phyloP scores from a whole-genome alignment of 805 yeast species.

The Zygosaccharomyces siamensis region DNA sequence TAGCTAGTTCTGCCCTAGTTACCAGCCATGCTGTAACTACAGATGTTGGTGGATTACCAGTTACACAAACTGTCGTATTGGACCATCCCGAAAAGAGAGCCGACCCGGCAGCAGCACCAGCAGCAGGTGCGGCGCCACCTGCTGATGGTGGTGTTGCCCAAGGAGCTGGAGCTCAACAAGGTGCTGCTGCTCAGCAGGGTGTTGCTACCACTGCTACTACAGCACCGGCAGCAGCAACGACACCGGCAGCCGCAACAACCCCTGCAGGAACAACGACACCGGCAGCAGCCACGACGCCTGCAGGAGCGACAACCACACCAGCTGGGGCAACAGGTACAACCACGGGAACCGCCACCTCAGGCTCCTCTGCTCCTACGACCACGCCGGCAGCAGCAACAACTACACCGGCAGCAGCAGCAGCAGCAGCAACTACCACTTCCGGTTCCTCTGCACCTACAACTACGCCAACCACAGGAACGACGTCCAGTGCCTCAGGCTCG shows the following conservation, averaged over 20 bases:
- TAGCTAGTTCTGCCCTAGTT: slow-evolving; percentile 10
- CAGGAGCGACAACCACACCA: slow-evolving; percentile 16
- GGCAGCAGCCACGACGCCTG: slow-evolving; percentile 20
- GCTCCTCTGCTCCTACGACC: slow-evolving; percentile 10
- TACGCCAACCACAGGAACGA: slow-evolving; percentile 12
- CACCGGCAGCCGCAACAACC: slow-evolving; percentile 26
- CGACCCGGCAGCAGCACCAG: slow-evolving; percentile 10
- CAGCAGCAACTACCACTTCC: slow-evolving; percentile 11
- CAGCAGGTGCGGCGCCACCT: slow-evolving; percentile 11
- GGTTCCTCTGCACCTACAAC: slow-evolving; percentile 12
- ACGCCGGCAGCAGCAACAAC: slow-evolving; percentile 9
- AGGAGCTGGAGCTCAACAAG: slow-evolving; percentile 22
- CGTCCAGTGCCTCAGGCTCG: slow-evolving; percentile 5
- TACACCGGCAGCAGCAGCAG: slow-evolving; percentile 10
- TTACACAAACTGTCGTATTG: slow-evolving; percentile 29
- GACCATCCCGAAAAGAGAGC: slow-evolving; percentile 19
- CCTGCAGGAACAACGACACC: slow-evolving; percentile 24
- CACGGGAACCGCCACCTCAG: not conserved
- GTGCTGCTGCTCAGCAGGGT: slow-evolving; percentile 26
- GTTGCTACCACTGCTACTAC: slow-evolving; percentile 21
- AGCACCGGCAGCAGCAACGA: slow-evolving; percentile 32
- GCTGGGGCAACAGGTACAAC: slow-evolving; percentile 11
- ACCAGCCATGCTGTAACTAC: slow-evolving; percentile 32
- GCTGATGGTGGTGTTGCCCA: slow-evolving; percentile 30
- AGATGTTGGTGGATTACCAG: slow-evolving; percentile 30